Percentiles rank a stretch among this genome's conserved stretches.
Conservation (phyloP, 2,329 filamentous ascomycete species). For the Diplodia sapinea region DNA sequence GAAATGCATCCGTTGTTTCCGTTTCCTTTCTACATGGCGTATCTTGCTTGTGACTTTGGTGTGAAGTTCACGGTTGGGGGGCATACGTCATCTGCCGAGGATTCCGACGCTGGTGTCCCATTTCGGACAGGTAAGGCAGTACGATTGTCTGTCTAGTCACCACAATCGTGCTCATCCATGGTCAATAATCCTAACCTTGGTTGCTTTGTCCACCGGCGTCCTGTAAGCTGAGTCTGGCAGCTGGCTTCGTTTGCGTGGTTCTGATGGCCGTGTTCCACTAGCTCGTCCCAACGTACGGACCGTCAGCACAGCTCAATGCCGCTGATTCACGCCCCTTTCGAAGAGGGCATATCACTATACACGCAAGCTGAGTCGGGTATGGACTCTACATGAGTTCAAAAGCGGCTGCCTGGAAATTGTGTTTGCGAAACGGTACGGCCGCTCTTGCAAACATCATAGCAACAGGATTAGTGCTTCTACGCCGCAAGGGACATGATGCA, state of each 20-base stretch:
- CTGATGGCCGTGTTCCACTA: neutral
- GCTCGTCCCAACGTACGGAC: neutral
- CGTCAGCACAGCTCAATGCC: neutral
- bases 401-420: neutral
- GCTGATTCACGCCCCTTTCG: too few relatives aligned
- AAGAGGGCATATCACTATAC: too few relatives aligned
- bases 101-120: neutral
- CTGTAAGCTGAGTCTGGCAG: neutral
- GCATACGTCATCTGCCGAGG: conserved; percentile 3
- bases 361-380: too few relatives aligned
- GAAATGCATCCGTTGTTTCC: conserved; percentile 30
- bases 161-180: neutral
- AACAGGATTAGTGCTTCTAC: neutral
- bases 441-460: neutral
- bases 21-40: conserved; percentile 1
- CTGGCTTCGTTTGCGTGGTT: neutral
- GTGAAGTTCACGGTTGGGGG: neutral
- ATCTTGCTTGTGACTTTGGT: neutral
- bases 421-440: neutral
- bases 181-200: neutral
- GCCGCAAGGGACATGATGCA: neutral
- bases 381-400: neutral
- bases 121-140: too few relatives aligned
- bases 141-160: neutral
- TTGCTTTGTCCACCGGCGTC: neutral